Conservation (phyloP, 257 asterid species). For the Anisodus tanguticus region DNA sequence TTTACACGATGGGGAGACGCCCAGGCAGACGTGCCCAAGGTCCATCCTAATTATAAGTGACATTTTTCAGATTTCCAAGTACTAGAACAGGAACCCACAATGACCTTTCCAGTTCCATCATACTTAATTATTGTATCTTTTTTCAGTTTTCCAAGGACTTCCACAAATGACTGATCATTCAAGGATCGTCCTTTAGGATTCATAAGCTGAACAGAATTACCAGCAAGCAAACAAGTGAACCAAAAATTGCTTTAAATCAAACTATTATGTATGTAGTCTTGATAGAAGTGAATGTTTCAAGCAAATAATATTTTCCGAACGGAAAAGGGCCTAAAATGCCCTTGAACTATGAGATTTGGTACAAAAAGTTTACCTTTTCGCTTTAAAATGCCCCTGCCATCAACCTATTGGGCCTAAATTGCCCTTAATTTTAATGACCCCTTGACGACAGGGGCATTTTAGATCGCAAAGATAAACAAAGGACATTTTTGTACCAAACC, state of each 20-base stretch:
- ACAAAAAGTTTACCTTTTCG: too few species aligned
- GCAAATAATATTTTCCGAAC: background rate
- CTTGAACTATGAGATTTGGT: too few species aligned
- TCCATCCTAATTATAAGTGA: too few species aligned
- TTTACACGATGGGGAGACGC: too few species aligned
- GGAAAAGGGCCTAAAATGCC: too few species aligned
- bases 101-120: background rate
- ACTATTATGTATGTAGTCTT: background rate
- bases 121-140: background rate
- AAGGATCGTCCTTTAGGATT: background rate
- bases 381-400: too few species aligned
- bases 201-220: slow-evolving; percentile 9
- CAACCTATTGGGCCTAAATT: too few species aligned
- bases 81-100: background rate
- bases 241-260: background rate
- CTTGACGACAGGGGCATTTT: too few species aligned
- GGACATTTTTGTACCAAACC: too few species aligned
- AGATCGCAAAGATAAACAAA: too few species aligned
- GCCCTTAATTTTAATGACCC: too few species aligned
- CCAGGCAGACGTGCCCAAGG: too few species aligned
- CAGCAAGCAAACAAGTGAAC: background rate
- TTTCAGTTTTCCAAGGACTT: background rate
- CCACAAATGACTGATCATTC: background rate
- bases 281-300: background rate
- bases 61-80: background rate